These are phyloP conservation scores for Backusella parvicylindrica DNA, from an alignment of 192 early-diverging fungal genomes.

Conservation along the genomic window DNA sequence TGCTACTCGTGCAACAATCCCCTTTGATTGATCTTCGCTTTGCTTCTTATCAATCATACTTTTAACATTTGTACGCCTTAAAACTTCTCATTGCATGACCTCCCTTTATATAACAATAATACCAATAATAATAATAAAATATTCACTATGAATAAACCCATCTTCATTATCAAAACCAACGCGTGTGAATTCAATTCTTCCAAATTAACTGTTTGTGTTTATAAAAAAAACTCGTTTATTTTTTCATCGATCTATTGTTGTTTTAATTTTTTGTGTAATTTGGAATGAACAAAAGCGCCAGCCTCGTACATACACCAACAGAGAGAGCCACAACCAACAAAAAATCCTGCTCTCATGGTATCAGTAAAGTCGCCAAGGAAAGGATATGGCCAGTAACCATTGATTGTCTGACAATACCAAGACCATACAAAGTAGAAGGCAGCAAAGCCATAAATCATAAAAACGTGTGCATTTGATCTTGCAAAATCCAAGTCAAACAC, in stretches of 20 bases:
- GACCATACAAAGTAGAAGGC: constrained; percentile 26
- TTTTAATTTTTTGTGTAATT: background rate
- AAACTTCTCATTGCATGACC: no score
- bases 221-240: no score
- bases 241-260: background rate
- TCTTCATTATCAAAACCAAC: no score
- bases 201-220: no score
- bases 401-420: constrained; percentile 17
- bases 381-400: constrained; percentile 30
- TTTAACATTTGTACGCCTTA: no score
- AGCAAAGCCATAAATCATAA: constrained; percentile 20
- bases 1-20: no score
- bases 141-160: no score
- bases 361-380: constrained; percentile 16
- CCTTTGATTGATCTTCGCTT: no score
- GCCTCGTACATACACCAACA: constrained; percentile 27
- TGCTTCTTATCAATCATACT: no score
- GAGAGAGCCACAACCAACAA: constrained; percentile 16
- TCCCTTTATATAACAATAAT: no score
- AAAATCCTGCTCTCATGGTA: constrained; percentile 10
- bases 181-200: no score
- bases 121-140: no score
- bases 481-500: constrained; percentile 21
- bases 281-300: constrained; percentile 7
- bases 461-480: constrained; percentile 17